Evolutionary conservation across 2,329 filamentous ascomycete species (phyloP).

Genomic region (Lomentospora prolificans): DNA sequence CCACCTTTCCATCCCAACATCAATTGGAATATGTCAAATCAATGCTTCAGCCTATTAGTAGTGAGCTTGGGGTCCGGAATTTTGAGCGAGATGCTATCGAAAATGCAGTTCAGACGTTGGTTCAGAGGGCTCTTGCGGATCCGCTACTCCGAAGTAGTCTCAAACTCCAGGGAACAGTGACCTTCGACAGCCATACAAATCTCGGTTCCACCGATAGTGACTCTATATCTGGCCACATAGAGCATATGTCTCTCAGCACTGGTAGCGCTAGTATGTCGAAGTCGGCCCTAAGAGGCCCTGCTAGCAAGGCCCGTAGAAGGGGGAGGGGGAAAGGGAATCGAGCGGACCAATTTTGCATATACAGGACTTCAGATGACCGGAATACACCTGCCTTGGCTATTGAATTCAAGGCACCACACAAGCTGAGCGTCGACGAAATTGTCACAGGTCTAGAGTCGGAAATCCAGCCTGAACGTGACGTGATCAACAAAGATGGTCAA

Average conservation of each 20-base stretch:
- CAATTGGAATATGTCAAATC: constrained; percentile 23
- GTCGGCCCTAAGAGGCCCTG: too few relatives aligned
- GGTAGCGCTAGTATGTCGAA: too few relatives aligned
- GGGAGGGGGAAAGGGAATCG: constrained; percentile 15
- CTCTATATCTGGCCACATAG: constrained; percentile 16
- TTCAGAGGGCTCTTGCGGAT: constrained; percentile 20
- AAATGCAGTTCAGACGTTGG: constrained; percentile 23
- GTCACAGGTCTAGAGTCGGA: constrained; percentile 21
- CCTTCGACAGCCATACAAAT: constrained; percentile 27
- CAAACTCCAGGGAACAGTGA: constrained; percentile 22
- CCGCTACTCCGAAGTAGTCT: constrained; percentile 18
- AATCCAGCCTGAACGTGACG: constrained; percentile 22
- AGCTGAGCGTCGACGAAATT: constrained; percentile 22
- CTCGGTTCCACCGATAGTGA: constrained; percentile 16
- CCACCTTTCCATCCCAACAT: constrained; percentile 21
- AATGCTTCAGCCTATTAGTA: constrained; percentile 21
- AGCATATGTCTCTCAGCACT: too few relatives aligned
- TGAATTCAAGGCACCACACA: constrained; percentile 29
- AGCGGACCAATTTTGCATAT: constrained; percentile 23
- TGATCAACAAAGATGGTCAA: constrained; percentile 22
- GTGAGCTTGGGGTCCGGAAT: constrained; percentile 23
- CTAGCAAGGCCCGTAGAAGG: constrained; percentile 17
- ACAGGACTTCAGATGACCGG: constrained; percentile 8
- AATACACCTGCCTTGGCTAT: constrained; percentile 21
- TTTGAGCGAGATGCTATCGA: constrained; percentile 25